Evolutionary conservation across 148 eudicot genomes (phyloP).

Genomic region (Rhododendron ovatum): DNA sequence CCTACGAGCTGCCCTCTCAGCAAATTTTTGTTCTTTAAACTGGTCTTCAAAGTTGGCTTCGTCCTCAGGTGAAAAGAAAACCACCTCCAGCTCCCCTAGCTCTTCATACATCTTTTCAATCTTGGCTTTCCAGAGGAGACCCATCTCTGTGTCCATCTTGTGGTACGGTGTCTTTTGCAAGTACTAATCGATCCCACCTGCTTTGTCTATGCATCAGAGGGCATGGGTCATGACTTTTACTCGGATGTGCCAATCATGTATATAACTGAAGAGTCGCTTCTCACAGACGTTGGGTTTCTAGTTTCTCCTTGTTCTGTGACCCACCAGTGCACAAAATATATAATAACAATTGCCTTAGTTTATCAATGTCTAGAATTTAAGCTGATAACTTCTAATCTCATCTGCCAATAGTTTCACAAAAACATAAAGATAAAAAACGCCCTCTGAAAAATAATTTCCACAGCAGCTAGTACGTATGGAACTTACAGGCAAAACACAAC

Average conservation of each 20-base stretch:
- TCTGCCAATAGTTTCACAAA: not conserved
- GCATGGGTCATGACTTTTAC: slow-evolving; percentile 87
- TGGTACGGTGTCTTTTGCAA: slow-evolving; percentile 86
- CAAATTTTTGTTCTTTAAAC: slow-evolving; percentile 53
- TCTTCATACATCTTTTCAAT: slow-evolving; percentile 87
- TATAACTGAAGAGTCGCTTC: slow-evolving; percentile 83
- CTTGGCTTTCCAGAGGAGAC: slow-evolving; percentile 85
- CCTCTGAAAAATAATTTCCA: not conserved
- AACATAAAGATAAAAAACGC: not conserved
- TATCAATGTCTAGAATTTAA: not conserved
- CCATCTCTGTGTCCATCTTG: slow-evolving; percentile 95
- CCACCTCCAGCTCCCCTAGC: slow-evolving; percentile 70
- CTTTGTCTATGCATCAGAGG: slow-evolving; percentile 93
- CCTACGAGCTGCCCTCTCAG: slow-evolving; percentile 48
- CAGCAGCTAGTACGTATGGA: not conserved
- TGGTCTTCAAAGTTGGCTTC: slow-evolving; percentile 72
- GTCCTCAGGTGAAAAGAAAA: slow-evolving; percentile 76
- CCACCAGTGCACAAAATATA: not conserved
- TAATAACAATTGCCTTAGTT: not conserved
- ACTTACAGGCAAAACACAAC: not conserved
- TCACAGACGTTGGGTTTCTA: slow-evolving; percentile 96
- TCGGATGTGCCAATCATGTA: slow-evolving; percentile 78
- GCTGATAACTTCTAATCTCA: not conserved
- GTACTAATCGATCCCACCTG: slow-evolving; percentile 96
- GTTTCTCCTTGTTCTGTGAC: slow-evolving; percentile 60